Conservation (phyloP, 176 grass and related monocot genomes). For the Musa troglodytarum region DNA sequence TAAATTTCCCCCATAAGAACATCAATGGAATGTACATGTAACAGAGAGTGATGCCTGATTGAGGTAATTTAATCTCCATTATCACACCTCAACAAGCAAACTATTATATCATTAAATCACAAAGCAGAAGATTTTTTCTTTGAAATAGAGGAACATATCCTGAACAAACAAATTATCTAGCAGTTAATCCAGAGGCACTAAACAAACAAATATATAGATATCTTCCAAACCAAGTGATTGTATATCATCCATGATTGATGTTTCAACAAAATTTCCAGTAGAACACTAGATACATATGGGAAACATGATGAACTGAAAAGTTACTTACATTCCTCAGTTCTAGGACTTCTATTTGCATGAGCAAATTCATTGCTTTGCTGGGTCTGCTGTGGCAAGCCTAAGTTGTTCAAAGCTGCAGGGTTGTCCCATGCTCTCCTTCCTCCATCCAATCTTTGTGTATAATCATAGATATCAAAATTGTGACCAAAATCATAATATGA, state of each 20-base stretch:
- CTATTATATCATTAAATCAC: background rate
- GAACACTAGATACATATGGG: background rate
- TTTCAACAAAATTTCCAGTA: background rate
- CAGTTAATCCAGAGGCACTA: background rate
- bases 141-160: too few species aligned
- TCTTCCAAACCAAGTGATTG: background rate
- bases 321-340: slow-evolving; percentile 75
- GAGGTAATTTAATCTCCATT: too few species aligned
- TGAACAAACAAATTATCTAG: too few species aligned
- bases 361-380: slow-evolving; percentile 33
- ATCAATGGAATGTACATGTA: too few species aligned
- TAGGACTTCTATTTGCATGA: slow-evolving; percentile 37
- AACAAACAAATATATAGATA: background rate
- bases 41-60: too few species aligned
- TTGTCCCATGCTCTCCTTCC: slow-evolving; percentile 74
- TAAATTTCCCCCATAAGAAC: too few species aligned
- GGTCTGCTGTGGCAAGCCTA: slow-evolving; percentile 28
- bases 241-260: background rate
- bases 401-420: slow-evolving; percentile 40
- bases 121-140: too few species aligned
- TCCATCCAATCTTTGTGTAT: slow-evolving; percentile 53
- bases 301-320: background rate
- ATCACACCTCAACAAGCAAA: background rate
- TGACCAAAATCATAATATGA: slow-evolving; percentile 67
- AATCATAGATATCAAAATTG: slow-evolving; percentile 64